Evolutionary conservation across 169 alveolate genomes (phyloP).

Genomic region (Plasmodium relictum): DNA sequence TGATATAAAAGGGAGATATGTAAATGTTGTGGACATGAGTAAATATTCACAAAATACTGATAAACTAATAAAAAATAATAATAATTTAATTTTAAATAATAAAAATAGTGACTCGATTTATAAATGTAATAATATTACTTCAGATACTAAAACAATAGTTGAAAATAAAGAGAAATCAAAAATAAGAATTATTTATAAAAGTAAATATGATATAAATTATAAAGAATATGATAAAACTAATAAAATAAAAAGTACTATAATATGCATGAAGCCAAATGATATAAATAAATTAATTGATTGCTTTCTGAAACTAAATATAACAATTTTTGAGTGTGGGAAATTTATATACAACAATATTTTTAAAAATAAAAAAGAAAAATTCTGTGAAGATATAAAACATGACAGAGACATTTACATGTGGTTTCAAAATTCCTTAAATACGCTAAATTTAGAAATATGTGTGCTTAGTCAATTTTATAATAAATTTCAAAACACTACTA

Average conservation of each 20-base stretch:
- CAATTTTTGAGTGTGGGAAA: slow-evolving; percentile 23
- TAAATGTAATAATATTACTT: not conserved
- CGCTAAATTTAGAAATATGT: slow-evolving; percentile 12
- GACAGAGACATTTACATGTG: slow-evolving; percentile 11
- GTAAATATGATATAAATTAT: slow-evolving; percentile 7
- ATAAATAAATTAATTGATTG: slow-evolving; percentile 23
- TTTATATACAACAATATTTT: slow-evolving; percentile 32
- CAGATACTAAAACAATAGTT: not conserved
- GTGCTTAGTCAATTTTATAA: slow-evolving; percentile 42
- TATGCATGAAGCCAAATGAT: slow-evolving; percentile 58
- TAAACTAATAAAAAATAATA: not conserved
- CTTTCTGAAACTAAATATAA: slow-evolving; percentile 31
- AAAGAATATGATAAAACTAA: not conserved
- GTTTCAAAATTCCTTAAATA: slow-evolving; percentile 34
- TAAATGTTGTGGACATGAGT: too few relatives aligned
- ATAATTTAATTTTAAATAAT: not conserved
- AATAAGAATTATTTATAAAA: slow-evolving; percentile 5
- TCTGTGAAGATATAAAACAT: slow-evolving; percentile 4
- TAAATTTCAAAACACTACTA: slow-evolving; percentile 38
- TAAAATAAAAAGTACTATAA: not conserved
- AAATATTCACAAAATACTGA: too few relatives aligned
- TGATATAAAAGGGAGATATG: too few relatives aligned
- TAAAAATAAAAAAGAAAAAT: slow-evolving; percentile 3
- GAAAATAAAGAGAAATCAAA: not conserved
- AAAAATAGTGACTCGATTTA: not conserved